Base-by-base conservation (phyloP, 2,329 filamentous ascomycete species). In the Colletotrichum sp. region DNA sequence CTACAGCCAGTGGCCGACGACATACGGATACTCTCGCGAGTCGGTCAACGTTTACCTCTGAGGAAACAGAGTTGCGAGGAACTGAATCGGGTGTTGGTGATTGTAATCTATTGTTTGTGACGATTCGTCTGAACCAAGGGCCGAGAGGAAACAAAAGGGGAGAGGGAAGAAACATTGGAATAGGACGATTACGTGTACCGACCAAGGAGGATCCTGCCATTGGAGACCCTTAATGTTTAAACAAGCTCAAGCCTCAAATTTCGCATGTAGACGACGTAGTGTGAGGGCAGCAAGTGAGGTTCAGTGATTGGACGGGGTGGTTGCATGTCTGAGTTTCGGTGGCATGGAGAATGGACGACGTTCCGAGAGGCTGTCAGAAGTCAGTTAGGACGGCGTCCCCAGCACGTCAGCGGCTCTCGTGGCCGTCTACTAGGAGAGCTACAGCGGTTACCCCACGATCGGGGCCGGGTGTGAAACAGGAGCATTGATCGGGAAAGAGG, bases 401-500 rank as follows among this genome's bases (percentile, higher is more conserved):
- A 14, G 62, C 34, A 75, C 69, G 73, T 69, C 73, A 75, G 36
- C 34, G 43, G 62, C 61, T 48, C 18, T 10, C 21, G 69, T 32
- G 9, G 14, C 18, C 38, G 5, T 2, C 9, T n/a, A 2, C 16
- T 5, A n/a, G 10, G 21, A 4, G 34, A 38, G 16, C 18, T 28
- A 56, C 58, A 67, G 58, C 73, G 32, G 38, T 62, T 48, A 52
- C 63, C 43, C 69, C 56, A 64, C 58, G 58, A 73, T 63, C 26
- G 21, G 32, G 52, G 32, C 69, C 43, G 73, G 28, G 56, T 28
- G 55, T 75, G 73, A 75, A 75, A 75, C 73, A 64, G 56, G 63
- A 75, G 73, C 73, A 75, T 75, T 75, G 73, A 75, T 73, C 73
- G 64, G 63, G 36, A 71, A 14, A 55, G 63, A 62, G 61, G 69